Conservation (phyloP, 2,329 filamentous ascomycete genomes). For the Fusarium domesticum region DNA sequence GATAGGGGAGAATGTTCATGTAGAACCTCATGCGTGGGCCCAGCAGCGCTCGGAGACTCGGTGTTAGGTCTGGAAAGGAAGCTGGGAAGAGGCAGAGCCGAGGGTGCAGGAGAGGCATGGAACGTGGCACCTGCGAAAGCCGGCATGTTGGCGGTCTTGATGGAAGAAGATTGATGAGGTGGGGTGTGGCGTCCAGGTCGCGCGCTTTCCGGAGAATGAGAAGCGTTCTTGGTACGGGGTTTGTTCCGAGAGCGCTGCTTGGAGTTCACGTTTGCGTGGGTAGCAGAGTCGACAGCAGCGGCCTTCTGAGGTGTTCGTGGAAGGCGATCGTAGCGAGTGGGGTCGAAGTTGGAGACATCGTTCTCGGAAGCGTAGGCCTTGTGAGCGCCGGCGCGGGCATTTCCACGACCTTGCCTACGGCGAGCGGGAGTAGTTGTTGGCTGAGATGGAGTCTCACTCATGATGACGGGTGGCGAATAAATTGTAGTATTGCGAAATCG, state of each 20-base stretch:
- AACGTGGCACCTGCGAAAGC: constrained; percentile 93
- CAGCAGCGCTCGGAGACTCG: constrained; percentile 50
- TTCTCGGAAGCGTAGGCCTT: constrained; percentile 61
- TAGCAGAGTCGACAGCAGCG: constrained; percentile 34
- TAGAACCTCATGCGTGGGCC: constrained; percentile 35
- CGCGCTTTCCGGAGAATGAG: constrained; percentile 42
- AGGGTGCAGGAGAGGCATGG: constrained; percentile 89
- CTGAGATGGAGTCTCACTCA: constrained; percentile 36
- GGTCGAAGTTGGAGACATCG: constrained; percentile 38
- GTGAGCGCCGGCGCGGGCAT: constrained; percentile 41
- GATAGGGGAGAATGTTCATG: constrained; percentile 51
- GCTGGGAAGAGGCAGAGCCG: constrained; percentile 83
- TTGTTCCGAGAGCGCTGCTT: constrained; percentile 34
- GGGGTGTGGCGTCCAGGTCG: constrained; percentile 43
- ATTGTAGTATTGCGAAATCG: constrained; percentile 1
- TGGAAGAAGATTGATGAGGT: constrained; percentile 39
- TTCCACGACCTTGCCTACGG: constrained; percentile 40
- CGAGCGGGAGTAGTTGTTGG: constrained; percentile 36
- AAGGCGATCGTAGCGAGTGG: constrained; percentile 35
- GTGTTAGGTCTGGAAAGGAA: constrained; percentile 75
- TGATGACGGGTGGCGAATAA: constrained; percentile 19
- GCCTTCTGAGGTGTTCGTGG: constrained; percentile 49
- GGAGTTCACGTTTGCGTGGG: constrained; percentile 25
- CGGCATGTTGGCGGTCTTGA: constrained; percentile 47
- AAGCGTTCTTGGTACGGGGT: constrained; percentile 32